These are phyloP conservation scores for Cynanchum wilfordii DNA, from an alignment of 257 asterid genomes.

Conservation along the genomic window DNA sequence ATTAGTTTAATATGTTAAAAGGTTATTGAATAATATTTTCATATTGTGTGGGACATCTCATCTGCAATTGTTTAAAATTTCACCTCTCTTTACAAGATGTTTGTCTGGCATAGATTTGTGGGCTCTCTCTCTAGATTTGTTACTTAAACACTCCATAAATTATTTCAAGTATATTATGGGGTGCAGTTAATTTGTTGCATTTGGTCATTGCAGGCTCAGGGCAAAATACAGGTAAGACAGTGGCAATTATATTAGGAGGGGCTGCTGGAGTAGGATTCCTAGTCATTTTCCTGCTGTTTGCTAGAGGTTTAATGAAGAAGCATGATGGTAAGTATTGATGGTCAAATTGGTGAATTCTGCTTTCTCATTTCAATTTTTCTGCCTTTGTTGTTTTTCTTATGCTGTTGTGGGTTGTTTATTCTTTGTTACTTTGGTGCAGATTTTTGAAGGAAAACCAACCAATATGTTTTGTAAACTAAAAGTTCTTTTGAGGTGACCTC, in stretches of 20 bases:
- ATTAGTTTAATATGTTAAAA: conserved; percentile 7
- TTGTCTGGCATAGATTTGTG: conserved; percentile 52
- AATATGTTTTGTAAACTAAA: conserved; percentile 18
- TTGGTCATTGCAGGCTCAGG: conserved; percentile 59
- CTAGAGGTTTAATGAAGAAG: conserved; percentile 68
- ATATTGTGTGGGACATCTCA: neutral
- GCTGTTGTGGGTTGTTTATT: conserved; percentile 7
- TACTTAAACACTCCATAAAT: conserved; percentile 14
- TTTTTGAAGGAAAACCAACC: conserved; percentile 32
- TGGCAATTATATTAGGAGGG: conserved; percentile 97
- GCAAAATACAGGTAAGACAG: conserved; percentile 79
- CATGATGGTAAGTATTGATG: conserved; percentile 61
- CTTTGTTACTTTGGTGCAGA: conserved; percentile 27
- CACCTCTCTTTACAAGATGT: conserved; percentile 42
- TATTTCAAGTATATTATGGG: conserved; percentile 9
- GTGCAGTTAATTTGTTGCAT: conserved; percentile 12
- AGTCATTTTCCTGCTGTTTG: conserved; percentile 75
- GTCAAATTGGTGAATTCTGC: neutral
- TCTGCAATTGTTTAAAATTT: conserved; percentile 1
- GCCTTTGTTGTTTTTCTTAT: conserved; percentile 8
- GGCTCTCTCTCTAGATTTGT: conserved; percentile 31
- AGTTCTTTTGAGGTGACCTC: conserved; percentile 18
- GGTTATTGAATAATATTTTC: conserved; percentile 10
- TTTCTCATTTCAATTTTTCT: conserved; percentile 1
- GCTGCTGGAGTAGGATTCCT: conserved; percentile 97